Conservation (phyloP, 1,284 basidiomycete species). For the Boletus sp. region DNA sequence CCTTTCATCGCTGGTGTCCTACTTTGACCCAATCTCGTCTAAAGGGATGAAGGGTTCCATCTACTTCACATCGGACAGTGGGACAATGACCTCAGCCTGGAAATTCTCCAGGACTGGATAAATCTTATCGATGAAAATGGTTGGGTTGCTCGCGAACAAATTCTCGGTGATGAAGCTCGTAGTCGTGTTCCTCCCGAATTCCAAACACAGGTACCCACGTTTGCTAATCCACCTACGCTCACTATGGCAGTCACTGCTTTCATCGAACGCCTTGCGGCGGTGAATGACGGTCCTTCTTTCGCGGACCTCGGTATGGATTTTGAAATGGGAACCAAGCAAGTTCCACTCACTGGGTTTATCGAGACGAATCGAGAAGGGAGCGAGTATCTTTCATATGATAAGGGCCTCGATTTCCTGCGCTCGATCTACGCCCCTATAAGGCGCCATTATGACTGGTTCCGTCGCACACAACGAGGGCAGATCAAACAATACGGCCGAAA, state of each 20-base stretch:
- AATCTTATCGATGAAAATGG: slow-evolving; percentile 87
- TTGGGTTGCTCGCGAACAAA: slow-evolving; percentile 94
- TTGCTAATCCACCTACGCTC: slow-evolving; percentile 92
- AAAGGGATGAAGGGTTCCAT: slow-evolving; percentile 95
- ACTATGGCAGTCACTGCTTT: slow-evolving; percentile 88
- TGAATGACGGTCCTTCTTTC: slow-evolving; percentile 43
- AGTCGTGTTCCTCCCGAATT: slow-evolving; percentile 89
- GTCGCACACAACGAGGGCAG: slow-evolving; percentile 87
- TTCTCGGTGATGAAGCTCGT: slow-evolving; percentile 90
- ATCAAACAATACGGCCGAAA: slow-evolving; percentile 84
- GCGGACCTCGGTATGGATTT: slow-evolving; percentile 64
- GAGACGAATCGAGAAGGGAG: slow-evolving; percentile 34
- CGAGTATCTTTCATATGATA: slow-evolving; percentile 53
- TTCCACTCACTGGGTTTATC: slow-evolving; percentile 37
- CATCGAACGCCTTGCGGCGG: slow-evolving; percentile 66
- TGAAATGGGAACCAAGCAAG: slow-evolving; percentile 45
- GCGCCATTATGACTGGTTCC: slow-evolving; percentile 94
- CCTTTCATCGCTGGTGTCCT: background rate
- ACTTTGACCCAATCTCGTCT: slow-evolving; percentile 5
- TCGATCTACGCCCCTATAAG: slow-evolving; percentile 82
- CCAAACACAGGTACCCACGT: slow-evolving; percentile 87
- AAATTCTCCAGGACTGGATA: slow-evolving; percentile 89
- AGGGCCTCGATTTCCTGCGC: slow-evolving; percentile 65
- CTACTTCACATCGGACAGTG: slow-evolving; percentile 84
- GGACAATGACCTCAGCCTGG: slow-evolving; percentile 88